A percentile compares a stretch with the other conserved stretches of the same genome.
Conservation (phyloP, 129 eudicot species). For the Apium graveolens region DNA sequence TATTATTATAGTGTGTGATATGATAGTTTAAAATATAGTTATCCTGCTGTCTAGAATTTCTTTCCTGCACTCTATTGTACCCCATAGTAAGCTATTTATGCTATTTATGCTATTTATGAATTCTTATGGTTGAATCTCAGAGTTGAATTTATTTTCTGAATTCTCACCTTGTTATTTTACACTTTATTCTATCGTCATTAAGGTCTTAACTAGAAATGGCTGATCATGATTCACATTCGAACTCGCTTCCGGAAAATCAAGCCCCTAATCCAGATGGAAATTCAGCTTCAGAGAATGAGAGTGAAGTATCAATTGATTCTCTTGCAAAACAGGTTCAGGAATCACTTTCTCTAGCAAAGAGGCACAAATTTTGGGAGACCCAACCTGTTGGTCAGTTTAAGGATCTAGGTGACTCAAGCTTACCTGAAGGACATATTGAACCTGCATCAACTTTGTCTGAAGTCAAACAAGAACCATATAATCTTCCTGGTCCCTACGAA, state of each 20-base stretch:
- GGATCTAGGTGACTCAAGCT: constrained; percentile 40
- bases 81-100: no score
- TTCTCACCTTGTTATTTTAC: constrained; percentile 3
- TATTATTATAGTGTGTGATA: not conserved
- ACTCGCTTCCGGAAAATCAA: constrained; percentile 21
- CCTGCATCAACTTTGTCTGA: constrained; percentile 45
- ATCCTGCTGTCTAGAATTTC: not conserved
- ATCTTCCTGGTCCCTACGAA: constrained; percentile 47
- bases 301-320: constrained; percentile 26
- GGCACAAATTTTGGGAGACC: constrained; percentile 64
- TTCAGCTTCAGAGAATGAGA: constrained; percentile 23
- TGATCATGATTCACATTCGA: constrained; percentile 27
- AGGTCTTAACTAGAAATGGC: constrained; percentile 26
- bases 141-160: not conserved
- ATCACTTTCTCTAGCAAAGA: constrained; percentile 36
- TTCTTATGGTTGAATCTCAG: not conserved
- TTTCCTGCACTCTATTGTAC: not conserved
- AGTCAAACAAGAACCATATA: constrained; percentile 65
- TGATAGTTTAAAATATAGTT: not conserved
- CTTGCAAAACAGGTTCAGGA: constrained; percentile 44
- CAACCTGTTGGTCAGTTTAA: constrained; percentile 72
- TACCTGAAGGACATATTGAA: constrained; percentile 57
- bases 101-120: not conserved
- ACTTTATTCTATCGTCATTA: not conserved
- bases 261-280: constrained; percentile 26